These are phyloP conservation scores for Fraxinus paxiana DNA, from an alignment of 305 asterid species.

Conservation along the genomic window DNA sequence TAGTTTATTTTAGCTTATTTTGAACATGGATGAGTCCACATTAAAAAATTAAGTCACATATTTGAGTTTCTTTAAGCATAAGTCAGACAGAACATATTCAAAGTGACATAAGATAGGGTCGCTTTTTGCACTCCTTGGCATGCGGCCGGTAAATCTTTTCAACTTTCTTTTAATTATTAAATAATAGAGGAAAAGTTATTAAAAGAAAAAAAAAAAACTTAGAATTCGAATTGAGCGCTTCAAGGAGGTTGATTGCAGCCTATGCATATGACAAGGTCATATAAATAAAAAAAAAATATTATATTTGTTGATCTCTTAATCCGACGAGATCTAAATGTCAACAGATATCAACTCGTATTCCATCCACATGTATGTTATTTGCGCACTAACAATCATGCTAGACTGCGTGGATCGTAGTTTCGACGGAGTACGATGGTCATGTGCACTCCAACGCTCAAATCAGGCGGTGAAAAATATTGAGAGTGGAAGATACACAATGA, in stretches of 20 bases:
- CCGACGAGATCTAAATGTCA: not conserved
- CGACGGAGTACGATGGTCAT: not conserved
- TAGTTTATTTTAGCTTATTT: not conserved
- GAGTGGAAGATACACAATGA: not conserved
- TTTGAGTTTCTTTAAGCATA: too few species aligned
- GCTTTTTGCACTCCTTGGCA: not conserved
- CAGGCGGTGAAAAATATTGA: not conserved
- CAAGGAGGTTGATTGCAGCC: too few species aligned
- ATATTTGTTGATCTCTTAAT: not conserved
- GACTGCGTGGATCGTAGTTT: not conserved
- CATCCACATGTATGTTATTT: not conserved
- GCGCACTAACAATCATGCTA: not conserved
- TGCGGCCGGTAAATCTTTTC: too few species aligned
- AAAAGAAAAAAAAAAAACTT: too few species aligned
- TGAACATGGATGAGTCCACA: not conserved
- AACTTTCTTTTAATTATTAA: too few species aligned
- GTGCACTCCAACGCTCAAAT: too few species aligned
- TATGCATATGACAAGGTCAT: too few species aligned
- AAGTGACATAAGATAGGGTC: too few species aligned
- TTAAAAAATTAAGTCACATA: too few species aligned
- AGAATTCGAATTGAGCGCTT: too few species aligned
- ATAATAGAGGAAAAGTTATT: too few species aligned
- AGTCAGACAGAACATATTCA: not conserved
- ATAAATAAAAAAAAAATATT: too few species aligned
- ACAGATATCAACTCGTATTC: not conserved